Conservation (phyloP, 768 basidiomycete species). For the Lactarius akahatsu region DNA sequence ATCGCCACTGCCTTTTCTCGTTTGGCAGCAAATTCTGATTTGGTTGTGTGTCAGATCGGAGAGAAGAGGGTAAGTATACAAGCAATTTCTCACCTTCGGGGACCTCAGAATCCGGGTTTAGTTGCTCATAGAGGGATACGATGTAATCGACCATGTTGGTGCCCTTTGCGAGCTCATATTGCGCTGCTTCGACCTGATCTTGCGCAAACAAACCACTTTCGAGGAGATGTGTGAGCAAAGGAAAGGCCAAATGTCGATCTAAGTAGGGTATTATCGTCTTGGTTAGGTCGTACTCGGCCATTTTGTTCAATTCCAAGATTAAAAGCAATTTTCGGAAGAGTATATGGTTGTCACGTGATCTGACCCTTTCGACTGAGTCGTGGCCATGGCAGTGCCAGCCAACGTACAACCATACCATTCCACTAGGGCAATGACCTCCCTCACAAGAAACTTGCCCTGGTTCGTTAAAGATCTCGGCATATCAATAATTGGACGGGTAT, state of each 20-base stretch:
- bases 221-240: constrained; percentile 84
- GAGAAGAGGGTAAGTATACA: neutral
- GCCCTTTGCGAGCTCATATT: constrained; percentile 95
- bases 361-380: neutral
- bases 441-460: constrained; percentile 84
- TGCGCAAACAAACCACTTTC: constrained; percentile 73
- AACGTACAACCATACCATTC: neutral
- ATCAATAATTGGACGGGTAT: constrained; percentile 77
- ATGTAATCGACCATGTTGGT: constrained; percentile 99
- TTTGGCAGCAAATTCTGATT: constrained; percentile 78
- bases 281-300: constrained; percentile 91
- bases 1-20: constrained; percentile 79
- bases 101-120: constrained; percentile 68
- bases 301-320: constrained; percentile 35
- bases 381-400: neutral
- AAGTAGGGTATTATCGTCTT: constrained; percentile 88
- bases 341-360: constrained; percentile 1
- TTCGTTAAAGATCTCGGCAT: constrained; percentile 80
- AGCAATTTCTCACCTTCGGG: constrained; percentile 55
- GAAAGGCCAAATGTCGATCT: constrained; percentile 93
- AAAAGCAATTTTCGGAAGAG: neutral
- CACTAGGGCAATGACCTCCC: constrained; percentile 53
- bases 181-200: constrained; percentile 80
- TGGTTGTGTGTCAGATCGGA: constrained; percentile 10
- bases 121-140: constrained; percentile 71